Base-by-base conservation (phyloP, 1,139 yeast genomes). In the Zygosaccharomyces pseudobailii region DNA sequence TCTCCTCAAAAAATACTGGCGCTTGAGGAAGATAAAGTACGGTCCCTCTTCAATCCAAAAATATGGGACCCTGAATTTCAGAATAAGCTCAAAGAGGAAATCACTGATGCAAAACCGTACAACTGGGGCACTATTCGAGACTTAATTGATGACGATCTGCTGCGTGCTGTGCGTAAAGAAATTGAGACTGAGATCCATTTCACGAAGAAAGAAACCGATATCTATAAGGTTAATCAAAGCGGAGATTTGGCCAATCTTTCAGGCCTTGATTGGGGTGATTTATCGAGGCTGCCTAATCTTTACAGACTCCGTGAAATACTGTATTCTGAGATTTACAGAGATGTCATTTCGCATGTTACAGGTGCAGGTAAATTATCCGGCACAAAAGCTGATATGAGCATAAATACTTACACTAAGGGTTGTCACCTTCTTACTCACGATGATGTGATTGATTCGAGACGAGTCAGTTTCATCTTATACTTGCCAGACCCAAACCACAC, bases 371-470 rank as follows among this genome's bases (percentile, higher is more conserved):
- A 88, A 55, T 71, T 94, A 45, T 86, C 96, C 56, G 97, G 97
- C 6, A 62, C 75, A 30, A 88, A 88, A 65, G 90, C 95, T 32
- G 99, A 94, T 65, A 83, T 94, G 83, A 84, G 95, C 51, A 79
- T 92, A 58, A 92, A 92, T 63, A 83, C 95, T 2, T 94, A 94
- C 68, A 84, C 86, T 45, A 86, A 87, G 61, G 95, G 97, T 2
- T 92, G 97, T 62, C 99, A 94, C 68, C 71, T 94, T 54, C 73
- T 94, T 51, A 88, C 96, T 10, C 99, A 94, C 64, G 98, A 94
- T 68, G 98, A 94, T 67, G 98, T 94, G 27, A 92, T 94, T 66
- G 98, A 98, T 0, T 83, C 96, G 3, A 74, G 99, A 63, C 74
- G 97, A 53, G 92, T 94, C 34, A 87, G 96, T 57, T 94, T 89